Percentiles rank a stretch among this genome's conserved stretches.
Conservation (phyloP, 1,139 yeast species). For the Yamadazyma blattariae region DNA sequence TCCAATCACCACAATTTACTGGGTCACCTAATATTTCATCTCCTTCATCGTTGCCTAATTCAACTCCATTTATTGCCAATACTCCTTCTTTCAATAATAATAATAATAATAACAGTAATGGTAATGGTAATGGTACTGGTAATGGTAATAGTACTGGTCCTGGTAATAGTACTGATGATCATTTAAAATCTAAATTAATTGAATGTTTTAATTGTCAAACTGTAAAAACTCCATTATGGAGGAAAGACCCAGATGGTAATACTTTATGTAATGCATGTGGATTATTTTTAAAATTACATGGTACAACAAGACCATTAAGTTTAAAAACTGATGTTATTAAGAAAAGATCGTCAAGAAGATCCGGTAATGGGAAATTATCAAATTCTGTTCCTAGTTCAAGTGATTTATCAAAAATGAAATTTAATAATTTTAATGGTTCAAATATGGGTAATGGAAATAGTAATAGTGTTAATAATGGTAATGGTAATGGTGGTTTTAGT, state of each 20-base stretch:
- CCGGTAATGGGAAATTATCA: constrained; percentile 9
- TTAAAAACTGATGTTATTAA: constrained; percentile 89
- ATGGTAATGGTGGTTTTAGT: too few species aligned
- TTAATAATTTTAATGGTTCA: too few species aligned
- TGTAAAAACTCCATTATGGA: constrained; percentile 57
- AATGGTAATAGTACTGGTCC: neutral
- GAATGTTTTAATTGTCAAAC: constrained; percentile 55
- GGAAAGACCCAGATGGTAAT: constrained; percentile 54
- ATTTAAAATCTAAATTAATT: constrained; percentile 6
- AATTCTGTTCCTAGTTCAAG: constrained; percentile 12
- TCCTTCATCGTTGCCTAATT: neutral
- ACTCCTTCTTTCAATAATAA: neutral
- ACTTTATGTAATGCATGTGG: constrained; percentile 63
- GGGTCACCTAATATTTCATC: neutral
- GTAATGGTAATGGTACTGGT: neutral
- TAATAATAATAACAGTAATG: neutral
- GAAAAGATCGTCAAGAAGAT: constrained; percentile 46
- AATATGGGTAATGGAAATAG: too few species aligned
- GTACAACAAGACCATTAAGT: constrained; percentile 56
- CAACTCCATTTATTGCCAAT: neutral
- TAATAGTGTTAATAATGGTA: neutral
- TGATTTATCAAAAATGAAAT: constrained; percentile 7
- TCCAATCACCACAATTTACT: constrained; percentile 3
- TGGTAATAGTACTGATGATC: neutral
- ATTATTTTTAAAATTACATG: constrained; percentile 53